Base-by-base conservation (phyloP, 1,284 basidiomycete genomes). In the Irpex lacteus region DNA sequence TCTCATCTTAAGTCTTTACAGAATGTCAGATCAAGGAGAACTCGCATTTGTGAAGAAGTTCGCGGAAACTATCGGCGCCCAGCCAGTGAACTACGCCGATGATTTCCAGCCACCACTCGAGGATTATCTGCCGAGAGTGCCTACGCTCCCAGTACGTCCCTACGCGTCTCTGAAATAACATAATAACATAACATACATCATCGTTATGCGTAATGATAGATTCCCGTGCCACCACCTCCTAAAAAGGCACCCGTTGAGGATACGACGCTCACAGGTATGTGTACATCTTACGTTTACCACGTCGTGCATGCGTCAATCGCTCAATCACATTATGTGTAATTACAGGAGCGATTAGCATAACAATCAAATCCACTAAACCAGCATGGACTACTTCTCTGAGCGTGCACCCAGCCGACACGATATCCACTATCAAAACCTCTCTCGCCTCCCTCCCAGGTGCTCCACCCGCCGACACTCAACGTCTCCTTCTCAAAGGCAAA, bases 401-500 rank as follows among this genome's bases (percentile, higher is more conserved):
- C 38, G 84, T 92, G 40, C 85, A 87, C 50, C 84, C 87, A 57
- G 89, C 92, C 37, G 93, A 96, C 74, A 86, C 92, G 53, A 88
- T 98, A 75, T 78, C 85, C 44, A 77, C 87, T 62, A 87, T 97
- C 74, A 98, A 98, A 76, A 71, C 81, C 1, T 85, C 85, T 65
- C 86, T 94, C 64, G 83, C 90, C 15, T 72, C 84, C 1, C 80
- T 87, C 62, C 81, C 87, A 1, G 78, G 82, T 55, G 86, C 89
- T 2, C 90, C 93, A 0, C 85, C 90, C 6, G 86, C 89, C 58
- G 85, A 91, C 72, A 81, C 83, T 19, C 95, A 97, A 76, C 84
- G 96, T 2, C 85, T 96, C 5, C 81, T 98, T 7, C 82, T 96
- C 64, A 97, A 96, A 77, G 96, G 96, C 64, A 98, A 98, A 76